Conservation (phyloP, 2,329 filamentous ascomycete species). For the Aureobasidium sp. region DNA sequence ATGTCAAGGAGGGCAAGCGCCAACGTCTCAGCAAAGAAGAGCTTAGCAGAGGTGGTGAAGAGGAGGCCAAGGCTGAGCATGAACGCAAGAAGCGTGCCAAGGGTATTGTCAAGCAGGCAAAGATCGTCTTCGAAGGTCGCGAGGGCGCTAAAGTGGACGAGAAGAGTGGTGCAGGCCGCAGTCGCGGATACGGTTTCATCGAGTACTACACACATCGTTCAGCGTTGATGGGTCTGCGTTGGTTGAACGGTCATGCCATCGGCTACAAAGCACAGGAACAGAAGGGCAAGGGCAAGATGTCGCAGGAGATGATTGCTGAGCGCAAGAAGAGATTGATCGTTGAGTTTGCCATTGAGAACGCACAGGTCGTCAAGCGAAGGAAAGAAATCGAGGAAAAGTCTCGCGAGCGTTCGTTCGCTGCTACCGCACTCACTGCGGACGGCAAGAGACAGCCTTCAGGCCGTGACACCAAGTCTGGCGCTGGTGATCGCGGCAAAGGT, state of each 20-base stretch:
- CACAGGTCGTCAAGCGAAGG: constrained; percentile 82
- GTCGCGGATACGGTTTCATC: constrained; percentile 92
- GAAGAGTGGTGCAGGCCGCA: constrained; percentile 68
- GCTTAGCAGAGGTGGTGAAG: constrained; percentile 67
- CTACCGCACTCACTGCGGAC: constrained; percentile 10
- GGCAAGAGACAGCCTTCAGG: background rate
- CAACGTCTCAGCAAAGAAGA: constrained; percentile 85
- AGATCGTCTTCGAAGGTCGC: constrained; percentile 84
- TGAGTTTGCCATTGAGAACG: constrained; percentile 97
- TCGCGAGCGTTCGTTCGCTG: constrained; percentile 28
- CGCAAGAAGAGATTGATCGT: constrained; percentile 86
- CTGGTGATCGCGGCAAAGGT: constrained; percentile 19
- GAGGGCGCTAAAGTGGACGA: constrained; percentile 80
- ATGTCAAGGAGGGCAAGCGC: constrained; percentile 72
- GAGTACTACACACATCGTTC: constrained; percentile 92
- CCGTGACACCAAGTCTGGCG: constrained; percentile 7
- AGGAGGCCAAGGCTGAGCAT: constrained; percentile 73
- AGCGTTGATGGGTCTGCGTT: constrained; percentile 89
- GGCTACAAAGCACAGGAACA: constrained; percentile 44
- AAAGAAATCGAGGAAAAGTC: constrained; percentile 56
- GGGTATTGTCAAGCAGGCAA: constrained; percentile 84
- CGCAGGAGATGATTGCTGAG: constrained; percentile 49
- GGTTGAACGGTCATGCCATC: constrained; percentile 73
- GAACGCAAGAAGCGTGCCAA: constrained; percentile 75
- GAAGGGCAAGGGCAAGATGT: constrained; percentile 30